Percentiles rank a stretch among this genome's conserved stretches.
These are phyloP conservation scores for Flaveria linearis DNA, from an alignment of 129 eudicot species.

Conservation along the genomic window DNA sequence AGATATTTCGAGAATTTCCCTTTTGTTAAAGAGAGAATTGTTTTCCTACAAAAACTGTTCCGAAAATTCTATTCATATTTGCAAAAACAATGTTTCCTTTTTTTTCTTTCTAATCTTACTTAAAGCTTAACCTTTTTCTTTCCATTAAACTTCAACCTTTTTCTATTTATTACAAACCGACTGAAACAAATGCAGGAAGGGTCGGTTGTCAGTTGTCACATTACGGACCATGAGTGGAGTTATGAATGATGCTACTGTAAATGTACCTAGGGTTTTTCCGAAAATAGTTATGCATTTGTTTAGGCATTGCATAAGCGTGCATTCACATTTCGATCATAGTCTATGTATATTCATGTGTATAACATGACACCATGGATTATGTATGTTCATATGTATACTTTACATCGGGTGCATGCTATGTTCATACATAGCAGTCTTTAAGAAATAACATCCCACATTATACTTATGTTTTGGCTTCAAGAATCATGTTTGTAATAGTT, in stretches of 20 bases:
- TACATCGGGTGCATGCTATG: slow-evolving; percentile 28
- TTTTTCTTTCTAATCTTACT: not conserved
- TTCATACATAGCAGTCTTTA: slow-evolving; percentile 19
- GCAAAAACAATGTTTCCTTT: no score
- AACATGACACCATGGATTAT: slow-evolving; percentile 33
- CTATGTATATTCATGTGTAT: slow-evolving; percentile 40
- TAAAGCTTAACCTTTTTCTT: slow-evolving; percentile 1
- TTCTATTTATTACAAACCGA: not conserved
- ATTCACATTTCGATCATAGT: slow-evolving; percentile 31
- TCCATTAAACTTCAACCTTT: not conserved
- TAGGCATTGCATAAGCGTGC: slow-evolving; percentile 36
- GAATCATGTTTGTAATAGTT: not conserved
- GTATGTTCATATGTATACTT: slow-evolving; percentile 41
- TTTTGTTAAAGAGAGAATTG: no score
- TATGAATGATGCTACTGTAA: slow-evolving; percentile 32
- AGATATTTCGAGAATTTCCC: no score
- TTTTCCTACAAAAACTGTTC: no score
- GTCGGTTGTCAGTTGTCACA: not conserved
- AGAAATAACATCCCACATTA: slow-evolving; percentile 21
- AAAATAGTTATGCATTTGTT: slow-evolving; percentile 14
- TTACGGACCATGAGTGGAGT: slow-evolving; percentile 11
- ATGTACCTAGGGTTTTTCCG: slow-evolving; percentile 32
- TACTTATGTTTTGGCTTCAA: slow-evolving; percentile 17
- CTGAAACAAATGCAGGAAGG: slow-evolving; percentile 20
- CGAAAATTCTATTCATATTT: no score